A percentile compares a stretch with the other conserved stretches of the same genome.
Evolutionary conservation across 352 stramenopile genomes (phyloP).

Genomic region (Globisporangium cederbergense): DNA sequence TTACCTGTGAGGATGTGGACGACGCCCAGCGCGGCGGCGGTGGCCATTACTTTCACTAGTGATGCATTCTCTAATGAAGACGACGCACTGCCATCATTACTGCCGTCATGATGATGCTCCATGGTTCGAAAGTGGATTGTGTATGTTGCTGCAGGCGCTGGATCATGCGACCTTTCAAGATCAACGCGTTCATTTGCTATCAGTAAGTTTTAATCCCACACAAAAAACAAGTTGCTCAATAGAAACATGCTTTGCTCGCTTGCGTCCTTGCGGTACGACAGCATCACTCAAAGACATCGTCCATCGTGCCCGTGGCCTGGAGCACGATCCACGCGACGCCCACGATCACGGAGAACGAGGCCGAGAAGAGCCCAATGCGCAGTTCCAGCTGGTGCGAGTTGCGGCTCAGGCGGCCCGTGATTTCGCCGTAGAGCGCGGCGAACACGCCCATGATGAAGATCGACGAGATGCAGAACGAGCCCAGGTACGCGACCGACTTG

Average conservation of each 20-base stretch:
- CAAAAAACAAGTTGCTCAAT: not conserved
- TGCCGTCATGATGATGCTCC: not conserved
- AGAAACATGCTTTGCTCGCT: not conserved
- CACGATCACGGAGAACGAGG: slow-evolving; percentile 68
- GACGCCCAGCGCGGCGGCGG: slow-evolving; percentile 39
- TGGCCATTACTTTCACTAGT: slow-evolving; percentile 29
- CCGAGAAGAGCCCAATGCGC: slow-evolving; percentile 68
- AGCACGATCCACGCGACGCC: slow-evolving; percentile 78
- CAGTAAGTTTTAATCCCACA: not conserved
- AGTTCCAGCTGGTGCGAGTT: slow-evolving; percentile 59
- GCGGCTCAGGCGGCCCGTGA: slow-evolving; percentile 51
- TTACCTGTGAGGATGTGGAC: slow-evolving; percentile 58
- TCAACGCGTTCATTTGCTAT: not conserved
- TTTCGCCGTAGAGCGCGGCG: slow-evolving; percentile 78
- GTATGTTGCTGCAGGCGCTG: not conserved
- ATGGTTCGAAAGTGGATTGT: slow-evolving; percentile 3
- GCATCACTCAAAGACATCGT: slow-evolving; percentile 61
- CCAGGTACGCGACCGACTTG: slow-evolving; percentile 80
- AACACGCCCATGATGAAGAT: slow-evolving; percentile 91
- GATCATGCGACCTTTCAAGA: slow-evolving; percentile 4
- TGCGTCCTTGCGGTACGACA: not conserved
- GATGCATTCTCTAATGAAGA: slow-evolving; percentile 22
- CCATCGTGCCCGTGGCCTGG: slow-evolving; percentile 62
- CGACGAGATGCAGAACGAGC: slow-evolving; percentile 85
- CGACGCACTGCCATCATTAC: not conserved